Evolutionary conservation across 257 asterid genomes (phyloP), one percentile per base, ranked within the genome.

Genomic region (Solanum peruvianum): DNA sequence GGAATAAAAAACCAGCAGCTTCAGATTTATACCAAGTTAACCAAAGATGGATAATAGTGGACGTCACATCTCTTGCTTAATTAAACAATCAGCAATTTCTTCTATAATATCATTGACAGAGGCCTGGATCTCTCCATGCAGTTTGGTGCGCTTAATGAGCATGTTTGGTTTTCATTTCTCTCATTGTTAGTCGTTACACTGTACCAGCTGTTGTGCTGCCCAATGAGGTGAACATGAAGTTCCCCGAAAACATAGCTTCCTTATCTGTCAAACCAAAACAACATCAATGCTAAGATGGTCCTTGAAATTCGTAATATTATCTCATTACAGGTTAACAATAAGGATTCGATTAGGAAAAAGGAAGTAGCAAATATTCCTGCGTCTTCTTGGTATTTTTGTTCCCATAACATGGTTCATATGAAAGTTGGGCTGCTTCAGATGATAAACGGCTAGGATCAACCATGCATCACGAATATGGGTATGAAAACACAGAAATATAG

Each of bases 211-310:
- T 83, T 11, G 67, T 66, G 49, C 86, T 93, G 86, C 90, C 94
- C 82, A 96, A 90, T 16, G 93, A 85, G 5, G 98, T 90, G 93
- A 96, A 96, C 92, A 86, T 89, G 92, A 95, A 96, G 94, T 96
- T 96, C 73, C 98, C 99, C 0, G 98, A 90, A 29, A 37, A 73
- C 31, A 73, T 73, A 73, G 52, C 31, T 39, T 95, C 97, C 90
- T 93, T 95, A 90, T 94, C 99, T 95, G 92, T 89, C 85, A 62
- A 87, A 44, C 14, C 78, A 78, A 82, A 71, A 21, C 86, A 86
- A 33, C 60, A 83, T 76, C 76, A 52, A 35, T 88, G 70, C 87
- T 11, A 31, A 56, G 23, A 4, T 33, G 84, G 77, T 47, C 75
- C 31, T 60, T 27, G 64, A 47, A 56, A 77, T 44, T 44, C 3